Conservation (phyloP, 2,329 filamentous ascomycete species). For the Pestalotiopsis sp. region DNA sequence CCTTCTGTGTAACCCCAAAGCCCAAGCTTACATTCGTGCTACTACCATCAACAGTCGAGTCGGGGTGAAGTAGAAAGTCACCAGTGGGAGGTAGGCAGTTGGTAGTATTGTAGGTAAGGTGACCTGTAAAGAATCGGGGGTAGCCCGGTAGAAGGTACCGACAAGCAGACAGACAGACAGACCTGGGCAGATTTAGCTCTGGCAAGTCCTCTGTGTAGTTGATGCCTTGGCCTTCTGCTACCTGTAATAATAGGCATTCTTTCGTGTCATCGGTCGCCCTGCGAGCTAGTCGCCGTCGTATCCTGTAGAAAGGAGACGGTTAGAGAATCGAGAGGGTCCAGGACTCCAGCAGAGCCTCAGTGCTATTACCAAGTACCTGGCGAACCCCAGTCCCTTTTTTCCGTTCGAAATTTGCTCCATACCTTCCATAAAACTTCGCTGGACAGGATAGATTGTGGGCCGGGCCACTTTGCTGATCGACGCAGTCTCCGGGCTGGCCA, state of each 20-base stretch:
- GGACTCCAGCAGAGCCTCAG: not conserved
- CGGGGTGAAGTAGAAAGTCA: not conserved
- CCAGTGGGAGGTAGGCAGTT: too few relatives aligned
- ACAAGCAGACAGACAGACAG: not conserved
- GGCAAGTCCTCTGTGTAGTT: not conserved
- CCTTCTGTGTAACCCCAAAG: not conserved
- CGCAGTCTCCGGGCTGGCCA: not conserved
- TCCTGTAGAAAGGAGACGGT: not conserved
- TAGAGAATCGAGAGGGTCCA: not conserved
- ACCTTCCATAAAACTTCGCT: not conserved
- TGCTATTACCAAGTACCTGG: not conserved
- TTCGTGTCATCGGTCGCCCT: not conserved
- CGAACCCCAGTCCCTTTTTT: not conserved
- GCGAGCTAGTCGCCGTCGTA: not conserved
- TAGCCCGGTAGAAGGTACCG: not conserved
- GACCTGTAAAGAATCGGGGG: not conserved
- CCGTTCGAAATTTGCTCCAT: not conserved
- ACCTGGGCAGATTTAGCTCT: not conserved
- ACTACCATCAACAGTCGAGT: not conserved
- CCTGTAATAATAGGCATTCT: not conserved
- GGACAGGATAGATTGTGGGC: not conserved
- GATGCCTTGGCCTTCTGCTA: not conserved
- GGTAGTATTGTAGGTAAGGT: not conserved
- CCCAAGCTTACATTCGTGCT: not conserved
- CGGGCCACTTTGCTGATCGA: not conserved